These are phyloP conservation scores for Rhododendron ovatum DNA, from an alignment of 148 eudicot genomes.

Conservation along the genomic window DNA sequence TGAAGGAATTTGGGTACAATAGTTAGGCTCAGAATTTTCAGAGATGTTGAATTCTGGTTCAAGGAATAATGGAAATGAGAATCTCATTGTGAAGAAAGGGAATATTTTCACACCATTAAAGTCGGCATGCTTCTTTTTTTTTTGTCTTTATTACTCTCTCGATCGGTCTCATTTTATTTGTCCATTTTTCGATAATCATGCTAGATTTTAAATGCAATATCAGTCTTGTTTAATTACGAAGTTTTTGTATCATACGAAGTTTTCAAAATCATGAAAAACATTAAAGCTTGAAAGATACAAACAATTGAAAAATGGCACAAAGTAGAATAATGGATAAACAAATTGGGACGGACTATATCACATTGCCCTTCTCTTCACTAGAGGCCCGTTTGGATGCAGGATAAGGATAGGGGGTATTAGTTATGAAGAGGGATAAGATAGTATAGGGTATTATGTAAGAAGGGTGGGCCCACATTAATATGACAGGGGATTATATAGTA, in stretches of 20 bases:
- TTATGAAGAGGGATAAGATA: too few relatives aligned
- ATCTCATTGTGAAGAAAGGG: neutral
- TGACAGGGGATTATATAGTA: too few relatives aligned
- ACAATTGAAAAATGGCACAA: too few relatives aligned
- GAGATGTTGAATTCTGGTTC: neutral
- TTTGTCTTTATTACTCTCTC: neutral
- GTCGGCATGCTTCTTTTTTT: neutral
- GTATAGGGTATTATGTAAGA: too few relatives aligned
- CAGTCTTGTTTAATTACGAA: too few relatives aligned
- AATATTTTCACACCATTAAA: neutral
- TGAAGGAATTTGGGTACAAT: neutral
- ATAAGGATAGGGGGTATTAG: too few relatives aligned
- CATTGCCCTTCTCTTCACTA: too few relatives aligned
- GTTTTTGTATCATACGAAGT: too few relatives aligned
- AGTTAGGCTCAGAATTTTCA: neutral
- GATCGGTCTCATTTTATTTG: neutral
- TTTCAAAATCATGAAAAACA: neutral
- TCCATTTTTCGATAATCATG: neutral
- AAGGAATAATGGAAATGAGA: neutral
- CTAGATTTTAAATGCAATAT: too few relatives aligned
- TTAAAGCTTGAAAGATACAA: neutral
- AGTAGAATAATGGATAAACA: too few relatives aligned
- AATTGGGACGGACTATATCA: neutral
- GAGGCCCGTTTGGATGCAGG: too few relatives aligned
- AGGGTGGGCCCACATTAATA: too few relatives aligned